Evolutionary conservation across 1,139 yeast species (phyloP).

Genomic region (Taphrina wiesneri): DNA sequence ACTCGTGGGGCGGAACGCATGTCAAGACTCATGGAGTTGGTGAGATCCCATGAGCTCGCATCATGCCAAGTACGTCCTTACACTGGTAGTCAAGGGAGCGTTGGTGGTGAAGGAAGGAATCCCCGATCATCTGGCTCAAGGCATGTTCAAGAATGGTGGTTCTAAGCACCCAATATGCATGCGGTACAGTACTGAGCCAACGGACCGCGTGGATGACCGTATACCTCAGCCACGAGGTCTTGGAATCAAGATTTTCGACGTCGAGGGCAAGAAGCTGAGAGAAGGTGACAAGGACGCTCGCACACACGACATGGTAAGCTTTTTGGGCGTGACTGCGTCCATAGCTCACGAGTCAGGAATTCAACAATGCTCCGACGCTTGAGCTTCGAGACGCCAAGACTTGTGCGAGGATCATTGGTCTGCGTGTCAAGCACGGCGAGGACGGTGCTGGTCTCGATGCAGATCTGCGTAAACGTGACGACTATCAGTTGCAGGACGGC

Average conservation of each 20-base stretch:
- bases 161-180: neutral
- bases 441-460: neutral
- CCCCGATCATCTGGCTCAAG: constrained; percentile 10
- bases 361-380: constrained; percentile 16
- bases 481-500: neutral
- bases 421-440: constrained; percentile 5
- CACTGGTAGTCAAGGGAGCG: constrained; percentile 11
- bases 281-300: neutral
- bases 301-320: neutral
- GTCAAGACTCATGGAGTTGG: constrained; percentile 12
- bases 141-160: constrained; percentile 5
- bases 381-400: constrained; percentile 15
- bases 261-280: constrained; percentile 10
- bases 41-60: neutral
- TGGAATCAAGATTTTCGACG: neutral
- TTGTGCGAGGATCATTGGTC: neutral
- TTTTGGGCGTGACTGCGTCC: neutral
- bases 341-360: neutral
- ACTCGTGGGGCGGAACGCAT: constrained; percentile 8
- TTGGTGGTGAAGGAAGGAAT: neutral
- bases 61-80: neutral
- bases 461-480: neutral
- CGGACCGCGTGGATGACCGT: neutral
- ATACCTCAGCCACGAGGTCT: constrained; percentile 1
- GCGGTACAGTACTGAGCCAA: constrained; percentile 4